These are phyloP conservation scores for Eucalyptus fibrosa DNA, from an alignment of 345 rosid species.

Conservation along the genomic window DNA sequence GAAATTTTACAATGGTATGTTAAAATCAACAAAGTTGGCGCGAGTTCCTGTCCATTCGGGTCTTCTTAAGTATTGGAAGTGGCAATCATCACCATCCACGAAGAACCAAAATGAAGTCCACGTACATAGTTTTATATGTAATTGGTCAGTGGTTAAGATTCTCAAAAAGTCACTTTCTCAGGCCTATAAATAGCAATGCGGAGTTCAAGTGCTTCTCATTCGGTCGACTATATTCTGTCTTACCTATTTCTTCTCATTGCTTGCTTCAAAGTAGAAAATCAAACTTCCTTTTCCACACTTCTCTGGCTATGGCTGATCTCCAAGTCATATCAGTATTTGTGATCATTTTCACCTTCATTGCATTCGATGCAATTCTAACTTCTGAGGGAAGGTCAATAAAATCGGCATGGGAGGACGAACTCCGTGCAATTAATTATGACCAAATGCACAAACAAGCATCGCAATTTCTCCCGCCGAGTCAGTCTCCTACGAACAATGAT, in stretches of 20 bases:
- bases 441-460: neutral
- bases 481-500: neutral
- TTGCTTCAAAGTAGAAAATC: too few species aligned
- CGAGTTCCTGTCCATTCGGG: too few species aligned
- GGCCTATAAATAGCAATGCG: neutral
- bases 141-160: neutral
- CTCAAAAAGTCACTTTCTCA: neutral
- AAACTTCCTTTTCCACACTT: neutral
- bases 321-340: neutral
- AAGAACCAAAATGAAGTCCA: neutral
- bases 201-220: neutral
- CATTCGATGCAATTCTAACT: conserved; percentile 1
- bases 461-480: neutral
- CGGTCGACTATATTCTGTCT: neutral
- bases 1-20: too few species aligned
- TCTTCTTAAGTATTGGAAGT: too few species aligned
- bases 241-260: neutral
- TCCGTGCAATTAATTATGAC: neutral
- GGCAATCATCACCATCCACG: neutral
- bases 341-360: conserved; percentile 5
- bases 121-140: neutral
- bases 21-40: too few species aligned
- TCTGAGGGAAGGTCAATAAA: neutral
- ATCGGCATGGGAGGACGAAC: too few species aligned
- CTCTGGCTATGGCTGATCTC: conserved; percentile 3